These are phyloP conservation scores for Chrysochromulina parva DNA, from an alignment of 78 protist genomes.

Conservation along the genomic window DNA sequence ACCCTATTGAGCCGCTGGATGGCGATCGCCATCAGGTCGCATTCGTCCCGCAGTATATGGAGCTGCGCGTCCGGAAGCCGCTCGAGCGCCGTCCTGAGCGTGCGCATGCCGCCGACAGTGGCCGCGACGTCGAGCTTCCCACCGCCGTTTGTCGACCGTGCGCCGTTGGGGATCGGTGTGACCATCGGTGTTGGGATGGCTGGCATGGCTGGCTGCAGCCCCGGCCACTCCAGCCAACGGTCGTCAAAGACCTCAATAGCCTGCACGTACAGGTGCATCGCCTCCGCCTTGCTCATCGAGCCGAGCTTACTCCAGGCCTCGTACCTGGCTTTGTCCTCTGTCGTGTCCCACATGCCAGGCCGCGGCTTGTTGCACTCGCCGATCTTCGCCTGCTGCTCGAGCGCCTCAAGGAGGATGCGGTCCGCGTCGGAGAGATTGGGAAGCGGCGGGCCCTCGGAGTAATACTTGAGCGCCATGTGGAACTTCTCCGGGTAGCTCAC, in stretches of 20 bases:
- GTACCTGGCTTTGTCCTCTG: background rate
- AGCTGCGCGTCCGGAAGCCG: too few relatives aligned
- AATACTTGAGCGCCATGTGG: background rate
- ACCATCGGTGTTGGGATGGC: background rate
- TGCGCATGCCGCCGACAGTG: background rate
- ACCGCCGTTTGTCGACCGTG: background rate
- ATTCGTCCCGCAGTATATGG: too few relatives aligned
- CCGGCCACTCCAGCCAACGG: background rate
- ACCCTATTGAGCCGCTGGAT: too few relatives aligned
- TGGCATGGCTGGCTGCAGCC: background rate
- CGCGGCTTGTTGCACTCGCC: background rate
- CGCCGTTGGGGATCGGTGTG: background rate
- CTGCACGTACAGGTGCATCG: slow-evolving; percentile 27
- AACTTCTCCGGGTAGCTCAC: background rate
- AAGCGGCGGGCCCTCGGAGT: background rate
- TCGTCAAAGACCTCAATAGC: background rate
- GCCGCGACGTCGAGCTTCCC: background rate
- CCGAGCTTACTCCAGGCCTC: background rate
- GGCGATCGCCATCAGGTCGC: too few relatives aligned
- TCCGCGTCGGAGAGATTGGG: background rate
- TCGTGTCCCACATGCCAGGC: background rate
- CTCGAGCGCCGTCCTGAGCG: background rate
- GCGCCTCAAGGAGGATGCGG: background rate
- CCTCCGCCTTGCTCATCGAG: background rate
- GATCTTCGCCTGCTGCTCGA: background rate